phyloP scores from a whole-genome alignment of 208 protist species.

The Trypanosoma conorhini region DNA sequence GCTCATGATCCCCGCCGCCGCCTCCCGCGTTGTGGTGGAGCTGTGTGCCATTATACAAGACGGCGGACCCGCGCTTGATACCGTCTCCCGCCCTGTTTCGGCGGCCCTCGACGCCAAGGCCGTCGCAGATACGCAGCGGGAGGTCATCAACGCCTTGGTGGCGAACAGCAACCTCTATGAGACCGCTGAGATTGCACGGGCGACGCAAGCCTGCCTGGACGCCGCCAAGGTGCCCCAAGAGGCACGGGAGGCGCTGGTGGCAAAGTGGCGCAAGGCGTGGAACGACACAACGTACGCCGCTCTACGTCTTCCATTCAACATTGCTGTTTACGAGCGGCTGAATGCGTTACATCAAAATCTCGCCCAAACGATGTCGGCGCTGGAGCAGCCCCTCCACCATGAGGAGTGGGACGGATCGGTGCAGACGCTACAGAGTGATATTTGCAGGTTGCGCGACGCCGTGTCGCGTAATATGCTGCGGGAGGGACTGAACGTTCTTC shows the following conservation, averaged over 20 bases:
- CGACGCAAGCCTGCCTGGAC: slow-evolving; percentile 17
- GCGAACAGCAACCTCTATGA: slow-evolving; percentile 36
- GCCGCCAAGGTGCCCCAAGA: slow-evolving; percentile 1
- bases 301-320: slow-evolving; percentile 54
- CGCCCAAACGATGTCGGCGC: slow-evolving; percentile 24
- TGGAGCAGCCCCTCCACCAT: slow-evolving; percentile 27
- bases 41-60: slow-evolving; percentile 51
- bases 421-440: slow-evolving; percentile 35
- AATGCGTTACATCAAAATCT: slow-evolving; percentile 50
- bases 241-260: slow-evolving; percentile 7
- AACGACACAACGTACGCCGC: slow-evolving; percentile 20
- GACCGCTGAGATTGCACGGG: slow-evolving; percentile 36
- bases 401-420: slow-evolving; percentile 61
- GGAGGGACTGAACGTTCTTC: slow-evolving; percentile 55
- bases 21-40: slow-evolving; percentile 62
- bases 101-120: slow-evolving; percentile 47
- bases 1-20: slow-evolving; percentile 69
- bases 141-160: slow-evolving; percentile 43
- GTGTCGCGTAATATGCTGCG: slow-evolving; percentile 43
- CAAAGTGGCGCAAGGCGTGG: slow-evolving; percentile 26
- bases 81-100: slow-evolving; percentile 23
- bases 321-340: slow-evolving; percentile 62
- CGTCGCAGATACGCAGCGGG: slow-evolving; percentile 39
- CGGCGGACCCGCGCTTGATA: slow-evolving; percentile 14
- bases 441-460: slow-evolving; percentile 61